A percentile compares a stretch with the other conserved stretches of the same genome.
Evolutionary conservation across 371 early-diverging fungal genomes (phyloP).

Genomic region (Circinella minor): DNA sequence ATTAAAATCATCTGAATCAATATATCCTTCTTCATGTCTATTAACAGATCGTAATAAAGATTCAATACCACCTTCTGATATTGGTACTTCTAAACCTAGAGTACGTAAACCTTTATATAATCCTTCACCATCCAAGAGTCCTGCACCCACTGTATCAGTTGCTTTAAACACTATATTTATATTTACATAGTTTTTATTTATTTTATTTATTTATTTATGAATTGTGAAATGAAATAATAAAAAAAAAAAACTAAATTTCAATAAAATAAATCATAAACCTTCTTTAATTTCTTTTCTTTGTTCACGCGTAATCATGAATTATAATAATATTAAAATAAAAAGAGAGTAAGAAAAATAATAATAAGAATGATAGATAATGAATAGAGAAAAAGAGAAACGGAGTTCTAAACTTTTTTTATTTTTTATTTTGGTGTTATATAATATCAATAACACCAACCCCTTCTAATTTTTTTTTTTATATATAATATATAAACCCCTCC

Average conservation of each 20-base stretch:
- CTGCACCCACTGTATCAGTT: conserved; percentile 31
- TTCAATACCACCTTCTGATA: conserved; percentile 21
- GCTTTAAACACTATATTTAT: conserved; percentile 30
- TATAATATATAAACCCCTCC: too few relatives aligned
- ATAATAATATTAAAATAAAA: not conserved
- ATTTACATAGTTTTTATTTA: not conserved
- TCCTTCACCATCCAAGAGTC: conserved; percentile 26
- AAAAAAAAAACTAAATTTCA: not conserved
- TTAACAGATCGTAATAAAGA: conserved; percentile 30
- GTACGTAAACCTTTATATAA: conserved; percentile 29
- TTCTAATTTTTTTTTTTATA: too few relatives aligned
- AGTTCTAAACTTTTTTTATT: too few relatives aligned
- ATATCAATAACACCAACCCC: too few relatives aligned
- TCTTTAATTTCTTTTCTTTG: not conserved
- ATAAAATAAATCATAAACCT: not conserved
- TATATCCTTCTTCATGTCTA: conserved; percentile 29
- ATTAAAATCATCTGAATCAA: conserved; percentile 37
- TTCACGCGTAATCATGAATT: not conserved
- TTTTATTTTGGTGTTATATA: too few relatives aligned
- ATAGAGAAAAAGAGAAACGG: not conserved
- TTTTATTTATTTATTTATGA: not conserved
- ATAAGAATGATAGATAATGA: not conserved
- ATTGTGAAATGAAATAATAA: not conserved
- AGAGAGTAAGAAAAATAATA: too few relatives aligned
- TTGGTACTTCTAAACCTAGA: conserved; percentile 24